These are phyloP conservation scores for Dactylellina cionopaga DNA, from an alignment of 2,329 filamentous ascomycete species.

Conservation along the genomic window DNA sequence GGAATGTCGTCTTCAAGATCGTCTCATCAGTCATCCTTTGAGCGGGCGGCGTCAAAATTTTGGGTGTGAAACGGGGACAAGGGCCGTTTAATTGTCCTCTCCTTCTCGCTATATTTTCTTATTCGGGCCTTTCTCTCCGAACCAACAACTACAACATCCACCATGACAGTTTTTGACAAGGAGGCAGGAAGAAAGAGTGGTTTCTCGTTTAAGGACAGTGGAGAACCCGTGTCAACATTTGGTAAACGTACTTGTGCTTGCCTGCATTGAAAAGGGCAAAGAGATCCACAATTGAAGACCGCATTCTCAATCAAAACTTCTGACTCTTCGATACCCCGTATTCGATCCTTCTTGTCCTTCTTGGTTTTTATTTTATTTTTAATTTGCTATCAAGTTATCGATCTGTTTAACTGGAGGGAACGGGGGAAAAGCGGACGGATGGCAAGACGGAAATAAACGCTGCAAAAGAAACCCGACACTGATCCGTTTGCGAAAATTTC, in stretches of 20 bases:
- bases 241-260: conserved; percentile 8
- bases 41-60: conserved; percentile 8
- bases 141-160: conserved; percentile 6
- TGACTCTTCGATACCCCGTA: background rate
- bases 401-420: background rate
- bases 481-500: background rate
- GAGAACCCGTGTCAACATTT: conserved; percentile 36
- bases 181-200: conserved; percentile 11
- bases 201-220: conserved; percentile 24
- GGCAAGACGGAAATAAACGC: background rate
- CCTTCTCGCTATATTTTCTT: conserved; percentile 51
- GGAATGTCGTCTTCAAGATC: conserved; percentile 20
- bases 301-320: conserved; percentile 10
- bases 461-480: background rate
- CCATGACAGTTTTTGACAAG: conserved; percentile 6
- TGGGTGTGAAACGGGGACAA: conserved; percentile 28
- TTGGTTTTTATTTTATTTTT: background rate
- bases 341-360: background rate
- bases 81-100: conserved; percentile 40
- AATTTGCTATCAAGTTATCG: background rate
- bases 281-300: conserved; percentile 37
- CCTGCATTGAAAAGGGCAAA: conserved; percentile 43
- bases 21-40: too few relatives aligned
- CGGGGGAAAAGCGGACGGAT: conserved; percentile 16
- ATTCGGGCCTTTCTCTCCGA: conserved; percentile 51